phyloP scores from a whole-genome alignment of 768 basidiomycete genomes.

The Trametes maxima region DNA sequence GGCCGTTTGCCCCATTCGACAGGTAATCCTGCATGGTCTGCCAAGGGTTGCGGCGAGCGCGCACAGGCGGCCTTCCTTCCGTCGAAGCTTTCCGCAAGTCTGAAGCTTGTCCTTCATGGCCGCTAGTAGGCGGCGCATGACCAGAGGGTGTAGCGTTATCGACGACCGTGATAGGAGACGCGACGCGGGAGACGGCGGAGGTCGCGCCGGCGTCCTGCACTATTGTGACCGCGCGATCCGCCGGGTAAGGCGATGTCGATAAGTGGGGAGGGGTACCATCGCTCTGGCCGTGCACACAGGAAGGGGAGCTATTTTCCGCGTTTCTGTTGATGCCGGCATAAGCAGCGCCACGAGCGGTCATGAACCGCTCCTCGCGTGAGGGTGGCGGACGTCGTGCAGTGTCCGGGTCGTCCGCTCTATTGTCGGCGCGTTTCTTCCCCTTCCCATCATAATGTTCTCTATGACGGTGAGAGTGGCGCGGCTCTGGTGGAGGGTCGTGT shows the following conservation, averaged over 20 bases:
- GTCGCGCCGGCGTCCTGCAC: background rate
- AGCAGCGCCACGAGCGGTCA: constrained; percentile 3
- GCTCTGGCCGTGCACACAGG: background rate
- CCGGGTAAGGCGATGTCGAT: constrained; percentile 4
- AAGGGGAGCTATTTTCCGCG: constrained; percentile 1
- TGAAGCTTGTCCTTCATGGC: background rate
- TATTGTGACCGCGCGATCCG: background rate
- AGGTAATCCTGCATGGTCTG: constrained; percentile 21
- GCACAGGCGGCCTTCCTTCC: background rate
- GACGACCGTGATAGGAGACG: background rate
- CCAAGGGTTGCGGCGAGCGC: constrained; percentile 18
- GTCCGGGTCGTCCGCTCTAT: constrained; percentile 9
- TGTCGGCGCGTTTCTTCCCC: constrained; percentile 19
- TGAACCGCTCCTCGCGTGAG: constrained; percentile 1
- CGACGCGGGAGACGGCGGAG: background rate
- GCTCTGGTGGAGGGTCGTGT: background rate
- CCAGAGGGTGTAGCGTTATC: background rate
- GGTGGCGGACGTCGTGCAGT: background rate
- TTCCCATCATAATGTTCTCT: constrained; percentile 6
- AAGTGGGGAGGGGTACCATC: background rate
- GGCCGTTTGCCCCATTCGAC: background rate
- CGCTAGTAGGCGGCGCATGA: background rate
- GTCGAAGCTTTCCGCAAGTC: background rate
- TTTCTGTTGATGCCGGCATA: constrained; percentile 14
- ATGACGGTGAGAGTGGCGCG: constrained; percentile 2